These are phyloP conservation scores for Naganishia sp. DNA, from an alignment of 1,284 basidiomycete genomes.

Conservation along the genomic window DNA sequence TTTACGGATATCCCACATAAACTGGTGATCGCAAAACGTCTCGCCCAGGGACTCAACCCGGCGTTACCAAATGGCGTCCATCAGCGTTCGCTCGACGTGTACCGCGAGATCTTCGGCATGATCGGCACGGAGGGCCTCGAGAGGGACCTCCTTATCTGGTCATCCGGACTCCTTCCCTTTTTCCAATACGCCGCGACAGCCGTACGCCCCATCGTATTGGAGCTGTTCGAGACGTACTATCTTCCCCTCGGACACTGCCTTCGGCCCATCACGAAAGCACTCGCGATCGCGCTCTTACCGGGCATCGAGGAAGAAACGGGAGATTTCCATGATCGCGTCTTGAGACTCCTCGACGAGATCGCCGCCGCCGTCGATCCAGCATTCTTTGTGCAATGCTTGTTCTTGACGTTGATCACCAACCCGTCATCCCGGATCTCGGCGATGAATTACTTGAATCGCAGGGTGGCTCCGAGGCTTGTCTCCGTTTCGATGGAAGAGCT, in stretches of 20 bases:
- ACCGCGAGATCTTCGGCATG: constrained; percentile 83
- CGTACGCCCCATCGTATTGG: constrained; percentile 84
- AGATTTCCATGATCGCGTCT: constrained; percentile 94
- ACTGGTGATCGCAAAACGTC: constrained; percentile 87
- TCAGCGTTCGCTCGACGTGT: constrained; percentile 93
- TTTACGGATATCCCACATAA: constrained; percentile 96
- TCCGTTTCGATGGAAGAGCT: not conserved
- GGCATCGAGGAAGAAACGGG: constrained; percentile 94
- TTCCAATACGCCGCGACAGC: constrained; percentile 97
- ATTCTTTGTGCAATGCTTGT: constrained; percentile 94
- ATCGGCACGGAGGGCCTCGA: constrained; percentile 88
- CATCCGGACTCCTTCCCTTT: constrained; percentile 94
- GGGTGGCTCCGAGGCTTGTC: constrained; percentile 60
- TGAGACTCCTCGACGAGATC: constrained; percentile 76
- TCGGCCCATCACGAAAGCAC: constrained; percentile 87
- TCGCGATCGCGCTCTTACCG: constrained; percentile 88
- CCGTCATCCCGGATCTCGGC: constrained; percentile 81
- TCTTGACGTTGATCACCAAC: constrained; percentile 90
- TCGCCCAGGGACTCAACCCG: constrained; percentile 95
- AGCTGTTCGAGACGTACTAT: constrained; percentile 86
- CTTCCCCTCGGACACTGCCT: constrained; percentile 79
- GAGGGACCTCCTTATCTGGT: constrained; percentile 89
- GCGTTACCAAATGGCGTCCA: constrained; percentile 96
- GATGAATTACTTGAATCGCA: constrained; percentile 79
- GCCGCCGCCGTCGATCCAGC: constrained; percentile 76